Percentiles rank a stretch among this genome's conserved stretches.
Evolutionary conservation across 1,139 yeast genomes (phyloP).

Genomic region (Hyphopichia khmerensis): DNA sequence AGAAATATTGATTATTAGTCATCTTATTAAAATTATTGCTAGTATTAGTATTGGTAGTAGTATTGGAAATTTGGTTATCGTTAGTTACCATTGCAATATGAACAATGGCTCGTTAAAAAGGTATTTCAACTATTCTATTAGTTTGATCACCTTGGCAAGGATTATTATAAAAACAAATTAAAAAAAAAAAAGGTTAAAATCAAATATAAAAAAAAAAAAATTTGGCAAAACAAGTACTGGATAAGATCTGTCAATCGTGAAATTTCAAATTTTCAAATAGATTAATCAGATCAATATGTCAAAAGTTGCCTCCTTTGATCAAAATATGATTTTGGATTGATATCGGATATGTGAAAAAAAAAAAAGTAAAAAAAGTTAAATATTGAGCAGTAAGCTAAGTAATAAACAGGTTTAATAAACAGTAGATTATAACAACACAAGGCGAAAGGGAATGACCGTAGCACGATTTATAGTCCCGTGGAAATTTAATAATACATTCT

Average conservation of each 20-base stretch:
- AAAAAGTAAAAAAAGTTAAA: no score
- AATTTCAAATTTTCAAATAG: slow-evolving; percentile 9
- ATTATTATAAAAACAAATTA: not conserved
- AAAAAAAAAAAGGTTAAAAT: not conserved
- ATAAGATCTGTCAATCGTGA: slow-evolving; percentile 5
- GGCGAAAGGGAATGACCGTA: not conserved
- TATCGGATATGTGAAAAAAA: no score
- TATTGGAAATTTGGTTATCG: not conserved
- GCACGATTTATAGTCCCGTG: not conserved
- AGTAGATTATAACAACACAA: not conserved
- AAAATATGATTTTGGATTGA: no score
- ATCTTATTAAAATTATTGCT: not conserved
- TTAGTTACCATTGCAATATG: not conserved
- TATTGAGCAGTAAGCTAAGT: no score
- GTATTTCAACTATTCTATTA: not conserved
- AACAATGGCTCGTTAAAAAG: not conserved
- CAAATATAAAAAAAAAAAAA: not conserved
- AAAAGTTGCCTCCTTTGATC: no score
- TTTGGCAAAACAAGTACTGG: no score
- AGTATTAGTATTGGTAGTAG: not conserved
- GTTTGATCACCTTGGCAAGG: no score
- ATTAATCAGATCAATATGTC: slow-evolving; percentile 1
- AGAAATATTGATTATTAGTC: not conserved
- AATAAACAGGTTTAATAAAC: not conserved
- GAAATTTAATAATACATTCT: not conserved